These are phyloP conservation scores for Dendrobium chrysotoxum DNA, from an alignment of 106 monocot genomes.

Conservation along the genomic window DNA sequence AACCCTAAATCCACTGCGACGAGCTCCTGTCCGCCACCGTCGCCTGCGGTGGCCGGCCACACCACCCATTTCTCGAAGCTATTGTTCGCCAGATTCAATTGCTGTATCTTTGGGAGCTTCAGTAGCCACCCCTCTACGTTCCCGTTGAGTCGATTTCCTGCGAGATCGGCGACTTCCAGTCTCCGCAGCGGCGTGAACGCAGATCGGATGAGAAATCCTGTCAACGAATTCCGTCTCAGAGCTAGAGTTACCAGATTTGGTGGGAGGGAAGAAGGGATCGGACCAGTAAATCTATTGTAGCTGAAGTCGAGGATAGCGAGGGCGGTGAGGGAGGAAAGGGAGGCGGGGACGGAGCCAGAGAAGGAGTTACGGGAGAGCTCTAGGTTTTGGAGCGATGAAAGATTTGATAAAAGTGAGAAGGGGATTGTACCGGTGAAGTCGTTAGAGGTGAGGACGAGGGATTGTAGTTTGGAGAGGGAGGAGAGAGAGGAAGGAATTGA, in stretches of 20 bases:
- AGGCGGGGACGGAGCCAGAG: slow-evolving; percentile 26
- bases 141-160: slow-evolving; percentile 33
- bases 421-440: slow-evolving; percentile 36
- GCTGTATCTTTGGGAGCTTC: slow-evolving; percentile 54
- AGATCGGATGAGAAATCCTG: slow-evolving; percentile 21
- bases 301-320: slow-evolving; percentile 39
- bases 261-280: slow-evolving; percentile 26
- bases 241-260: slow-evolving; percentile 39
- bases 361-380: slow-evolving; percentile 39
- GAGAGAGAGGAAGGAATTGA: background rate
- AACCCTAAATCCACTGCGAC: slow-evolving; percentile 58
- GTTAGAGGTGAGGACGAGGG: slow-evolving; percentile 38
- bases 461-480: slow-evolving; percentile 18
- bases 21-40: slow-evolving; percentile 11
- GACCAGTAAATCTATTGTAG: slow-evolving; percentile 32
- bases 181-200: slow-evolving; percentile 18
- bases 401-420: slow-evolving; percentile 13
- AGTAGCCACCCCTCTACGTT: slow-evolving; percentile 50
- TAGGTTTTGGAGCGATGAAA: slow-evolving; percentile 19
- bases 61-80: slow-evolving; percentile 21
- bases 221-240: slow-evolving; percentile 29
- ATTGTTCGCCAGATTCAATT: slow-evolving; percentile 57
- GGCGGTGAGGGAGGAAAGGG: slow-evolving; percentile 6
- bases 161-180: slow-evolving; percentile 49
- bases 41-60: background rate